Base-by-base conservation (phyloP, 306 rosid species). In the Abrus pulchellus region DNA sequence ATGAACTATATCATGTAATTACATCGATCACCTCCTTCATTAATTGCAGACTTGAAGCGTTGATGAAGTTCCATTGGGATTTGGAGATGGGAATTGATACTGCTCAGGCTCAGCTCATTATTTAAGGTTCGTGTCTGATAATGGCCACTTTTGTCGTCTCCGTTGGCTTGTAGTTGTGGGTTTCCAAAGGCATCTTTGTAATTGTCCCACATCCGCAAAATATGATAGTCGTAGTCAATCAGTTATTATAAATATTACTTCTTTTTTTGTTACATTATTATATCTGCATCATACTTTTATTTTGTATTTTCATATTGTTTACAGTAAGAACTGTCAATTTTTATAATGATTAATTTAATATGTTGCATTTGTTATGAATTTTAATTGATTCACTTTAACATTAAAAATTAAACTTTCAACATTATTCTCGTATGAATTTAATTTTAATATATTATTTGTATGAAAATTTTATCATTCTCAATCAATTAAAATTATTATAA, bases 41-140 rank as follows among this genome's bases (percentile, higher is more conserved):
- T 20, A 20, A 20, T 20, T 20, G 20, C 20, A 20, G 20, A 20
- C 20, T 40, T 41, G 76, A 57, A 72, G 44, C 33, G 50, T 30
- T 45, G 68, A 57, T 29, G 75, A 74, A 60, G 82, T 78, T 83
- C 33, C 80, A 71, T 83, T 44, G 84, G 90, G 90, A 86, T 86
- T 83, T 80, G 85, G 81, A 86, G 12, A 43, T 81, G 47, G 55
- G 86, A n/a, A 41, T 68, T 54, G 74, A 63, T 52, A 28, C 72
- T 80, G 54, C 59, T 83, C 41, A 78, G 20, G 20, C 20, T 20
- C 20, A 20, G 20, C 20, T 82, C 60, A 68, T 61, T 78, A 2
- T 82, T 67, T 20, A 20, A 77, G 68, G 67, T 71, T 78, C 1
- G 57, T 49, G 67, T 56, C 47, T 48, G 70, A 70, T 86, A 76